Base-by-base conservation (phyloP, 371 early-diverging fungal species). In the Mortierella sp. region DNA sequence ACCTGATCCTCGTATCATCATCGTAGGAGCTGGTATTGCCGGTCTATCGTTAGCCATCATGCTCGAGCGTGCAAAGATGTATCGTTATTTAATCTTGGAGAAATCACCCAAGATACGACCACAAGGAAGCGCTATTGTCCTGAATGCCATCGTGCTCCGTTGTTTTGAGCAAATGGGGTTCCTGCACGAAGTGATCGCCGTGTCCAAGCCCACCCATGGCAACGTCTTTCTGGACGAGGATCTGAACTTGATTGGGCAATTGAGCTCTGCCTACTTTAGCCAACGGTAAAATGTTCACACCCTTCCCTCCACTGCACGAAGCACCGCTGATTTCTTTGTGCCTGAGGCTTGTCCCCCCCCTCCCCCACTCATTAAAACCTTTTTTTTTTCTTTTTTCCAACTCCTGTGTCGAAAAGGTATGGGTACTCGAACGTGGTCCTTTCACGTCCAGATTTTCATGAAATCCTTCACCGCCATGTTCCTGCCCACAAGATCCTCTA, bases 131-230 rank as follows among this genome's bases (percentile, higher is more conserved):
- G 67, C 67, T 0, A 31, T 72, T 10, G 42, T 34, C 18, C 45
- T 72, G 21, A 61, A 58, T 18, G 72, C 72, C 0, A 58, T 62
- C 39, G 58, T 61, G 50, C 55, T 72, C 0, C 72, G 67, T 1
- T 62, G 67, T 41, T 72, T 61, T 51, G 72, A 72, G 6, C 72
- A 72, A 31, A 38, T 72, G 16, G 72, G 67, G 1, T 23, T 67
- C 0, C 34, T 67, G 5, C 53, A 41, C 7, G 72, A 72, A 10
- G 46, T 72, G 39, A 67, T 67, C 34, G 63, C 46, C n/a, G 57
- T 61, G 16, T 57, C 72, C 9, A 72, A 72, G 21, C 72, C 72
- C 2, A 27, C 46, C 2, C 26, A 50, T 16, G 67, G 63, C 13
- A 59, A 53, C 23, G 62, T 55, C 3, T 72, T 66, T 31, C 28